Conservation (phyloP, 2,329 filamentous ascomycete species). For the Orbilia blumenaviensis region DNA sequence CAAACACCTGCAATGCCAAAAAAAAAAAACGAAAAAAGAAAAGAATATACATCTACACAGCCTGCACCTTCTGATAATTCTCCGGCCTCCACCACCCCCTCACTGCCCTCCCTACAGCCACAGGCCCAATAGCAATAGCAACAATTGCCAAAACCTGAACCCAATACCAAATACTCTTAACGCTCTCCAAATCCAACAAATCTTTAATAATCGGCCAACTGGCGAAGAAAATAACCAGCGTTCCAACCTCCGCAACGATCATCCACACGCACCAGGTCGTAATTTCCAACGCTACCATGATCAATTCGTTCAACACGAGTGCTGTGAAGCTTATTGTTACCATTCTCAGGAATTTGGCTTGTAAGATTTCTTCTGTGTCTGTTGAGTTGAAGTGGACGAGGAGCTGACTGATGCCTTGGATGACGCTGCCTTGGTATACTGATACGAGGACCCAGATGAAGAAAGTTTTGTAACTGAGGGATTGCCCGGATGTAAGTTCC, state of each 20-base stretch:
- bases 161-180: constrained; percentile 53
- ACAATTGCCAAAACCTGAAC: constrained; percentile 37
- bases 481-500: constrained; percentile 88
- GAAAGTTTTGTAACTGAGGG: constrained; percentile 90
- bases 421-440: constrained; percentile 80
- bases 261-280: constrained; percentile 97
- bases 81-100: constrained; percentile 49
- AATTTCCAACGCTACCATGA: constrained; percentile 97
- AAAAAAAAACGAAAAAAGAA: too few species aligned
- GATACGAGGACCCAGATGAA: constrained; percentile 96
- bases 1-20: constrained; percentile 44
- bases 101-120: constrained; percentile 32
- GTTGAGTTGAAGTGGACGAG: constrained; percentile 65
- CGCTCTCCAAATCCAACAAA: constrained; percentile 46
- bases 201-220: constrained; percentile 45
- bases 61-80: constrained; percentile 50
- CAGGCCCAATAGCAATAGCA: constrained; percentile 38
- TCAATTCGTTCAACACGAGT: constrained; percentile 89
- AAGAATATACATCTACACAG: constrained; percentile 21
- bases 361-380: constrained; percentile 72
- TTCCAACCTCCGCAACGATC: constrained; percentile 84
- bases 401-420: constrained; percentile 83
- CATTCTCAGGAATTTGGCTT: constrained; percentile 75
- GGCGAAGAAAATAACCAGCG: constrained; percentile 65
- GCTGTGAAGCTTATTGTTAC: constrained; percentile 91